Evolutionary conservation across 495 filamentous ascomycete species (phyloP).

Genomic region (Tricharina praecox): DNA sequence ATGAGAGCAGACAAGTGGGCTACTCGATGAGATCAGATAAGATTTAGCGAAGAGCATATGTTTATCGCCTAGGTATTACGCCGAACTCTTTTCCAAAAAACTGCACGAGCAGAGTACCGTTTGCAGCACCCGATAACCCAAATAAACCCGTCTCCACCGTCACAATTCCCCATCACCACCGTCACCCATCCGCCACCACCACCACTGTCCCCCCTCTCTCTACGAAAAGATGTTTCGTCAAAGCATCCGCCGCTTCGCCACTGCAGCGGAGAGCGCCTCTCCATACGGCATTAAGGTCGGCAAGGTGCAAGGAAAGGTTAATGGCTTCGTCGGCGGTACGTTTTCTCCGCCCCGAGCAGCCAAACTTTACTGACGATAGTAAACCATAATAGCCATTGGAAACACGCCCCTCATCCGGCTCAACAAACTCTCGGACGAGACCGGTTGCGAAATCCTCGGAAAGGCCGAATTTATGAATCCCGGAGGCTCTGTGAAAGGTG

Average conservation of each 20-base stretch:
- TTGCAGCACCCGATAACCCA: too few relatives aligned
- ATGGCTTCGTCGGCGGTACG: constrained; percentile 75
- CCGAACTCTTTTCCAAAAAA: too few relatives aligned
- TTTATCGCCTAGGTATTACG: too few relatives aligned
- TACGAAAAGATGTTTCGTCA: constrained; percentile 40
- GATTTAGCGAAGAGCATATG: too few relatives aligned
- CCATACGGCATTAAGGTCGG: constrained; percentile 51
- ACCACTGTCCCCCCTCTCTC: too few relatives aligned
- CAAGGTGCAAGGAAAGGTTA: constrained; percentile 63
- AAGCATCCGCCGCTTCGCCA: constrained; percentile 35
- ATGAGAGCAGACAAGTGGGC: too few relatives aligned
- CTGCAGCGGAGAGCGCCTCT: constrained; percentile 37
- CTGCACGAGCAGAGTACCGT: too few relatives aligned
- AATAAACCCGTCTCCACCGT: too few relatives aligned
- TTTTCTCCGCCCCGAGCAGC: neutral
- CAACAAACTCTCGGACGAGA: constrained; percentile 73
- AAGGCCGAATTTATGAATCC: constrained; percentile 99
- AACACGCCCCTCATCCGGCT: constrained; percentile 90
- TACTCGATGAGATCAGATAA: too few relatives aligned
- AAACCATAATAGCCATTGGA: constrained; percentile 54
- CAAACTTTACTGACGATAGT: constrained; percentile 1
- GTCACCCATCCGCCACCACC: too few relatives aligned
- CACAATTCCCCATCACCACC: too few relatives aligned
- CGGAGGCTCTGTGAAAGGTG: constrained; percentile 70
- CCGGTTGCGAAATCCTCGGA: constrained; percentile 84